Base-by-base conservation (phyloP, 2,329 filamentous ascomycete genomes). In the Phyllosticta capitalensis region DNA sequence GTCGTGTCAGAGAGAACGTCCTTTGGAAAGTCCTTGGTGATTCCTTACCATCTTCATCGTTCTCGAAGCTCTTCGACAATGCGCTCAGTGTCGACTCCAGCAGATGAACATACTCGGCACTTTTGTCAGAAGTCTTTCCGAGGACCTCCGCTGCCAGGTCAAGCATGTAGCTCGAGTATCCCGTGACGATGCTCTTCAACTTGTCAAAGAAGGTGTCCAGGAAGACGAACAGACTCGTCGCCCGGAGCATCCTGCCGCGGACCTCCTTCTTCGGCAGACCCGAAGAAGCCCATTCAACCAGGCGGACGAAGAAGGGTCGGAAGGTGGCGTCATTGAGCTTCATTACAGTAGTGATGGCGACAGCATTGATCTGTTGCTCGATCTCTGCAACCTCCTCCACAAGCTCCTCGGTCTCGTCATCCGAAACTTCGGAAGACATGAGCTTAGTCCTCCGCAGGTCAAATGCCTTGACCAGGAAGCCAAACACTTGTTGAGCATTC, bases 261-360 rank as follows among this genome's bases (percentile, higher is more conserved):
- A 70, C 70, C 66, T 90, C 86, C 61, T 80, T 82, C 75, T 86
- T 85, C 19, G 85, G 75, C 52, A 88, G 73, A 0, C 79, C 80
- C 1, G 78, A 76, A 19, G 78, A 79, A 0, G 88, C 82, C 88
- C 92, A 96, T 60, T 95, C 90, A 52, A 95, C 80, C n/a, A 96
- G 77, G 64, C 87, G 84, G 17, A 85, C 81, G 76, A 97, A 99
- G 63, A 99, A 85, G 0, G 94, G 95, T 12, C 92, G 83, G 83
- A 99, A 99, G 0, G 88, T 85, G 0, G 88, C 86, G 70, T 99
- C 94, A 74, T 96, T 97, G 63, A 99, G 83, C 78, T 97, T 97
- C 78, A 95, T 90, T 58, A 96, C 88, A 85, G 96, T 94, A 73
- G 90, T 89, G 61, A 99, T 82, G 0, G 86, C 83, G 12, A 88